Evolutionary conservation across 768 basidiomycete species (phyloP).

Genomic region (Cubamyces sp.): DNA sequence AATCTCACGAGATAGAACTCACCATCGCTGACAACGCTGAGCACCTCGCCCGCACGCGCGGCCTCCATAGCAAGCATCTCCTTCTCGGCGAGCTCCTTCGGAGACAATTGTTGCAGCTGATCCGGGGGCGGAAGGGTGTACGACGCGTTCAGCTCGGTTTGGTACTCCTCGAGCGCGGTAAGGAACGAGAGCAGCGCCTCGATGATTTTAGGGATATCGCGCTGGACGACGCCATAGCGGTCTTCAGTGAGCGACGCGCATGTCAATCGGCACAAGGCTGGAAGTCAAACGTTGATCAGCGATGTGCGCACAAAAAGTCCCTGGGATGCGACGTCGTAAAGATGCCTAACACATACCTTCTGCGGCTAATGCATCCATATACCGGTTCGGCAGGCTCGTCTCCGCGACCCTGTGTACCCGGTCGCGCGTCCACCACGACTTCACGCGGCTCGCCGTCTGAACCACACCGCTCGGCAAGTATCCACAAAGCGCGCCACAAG

Average conservation of each 20-base stretch:
- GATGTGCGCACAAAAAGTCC: background rate
- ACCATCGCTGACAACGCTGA: constrained; percentile 65
- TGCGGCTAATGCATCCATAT: constrained; percentile 63
- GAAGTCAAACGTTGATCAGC: background rate
- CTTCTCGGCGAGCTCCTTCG: constrained; percentile 42
- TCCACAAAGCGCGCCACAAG: constrained; percentile 25
- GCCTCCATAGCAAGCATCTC: constrained; percentile 53
- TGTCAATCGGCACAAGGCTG: constrained; percentile 69
- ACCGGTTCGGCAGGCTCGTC: constrained; percentile 58
- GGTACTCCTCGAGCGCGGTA: constrained; percentile 66
- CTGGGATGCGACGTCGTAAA: background rate
- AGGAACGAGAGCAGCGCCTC: constrained; percentile 77
- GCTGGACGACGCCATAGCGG: constrained; percentile 80
- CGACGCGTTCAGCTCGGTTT: constrained; percentile 51
- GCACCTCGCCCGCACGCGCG: constrained; percentile 54
- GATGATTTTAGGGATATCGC: constrained; percentile 80
- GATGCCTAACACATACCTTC: constrained; percentile 49
- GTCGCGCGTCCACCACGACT: constrained; percentile 61
- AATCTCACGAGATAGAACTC: constrained; percentile 31
- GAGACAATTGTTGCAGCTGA: constrained; percentile 34
- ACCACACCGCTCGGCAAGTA: constrained; percentile 40
- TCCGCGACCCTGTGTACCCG: constrained; percentile 57
- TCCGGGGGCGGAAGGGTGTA: constrained; percentile 44
- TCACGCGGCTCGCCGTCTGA: constrained; percentile 33
- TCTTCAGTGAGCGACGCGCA: constrained; percentile 81